A percentile compares a stretch with the other conserved stretches of the same genome.
These are phyloP conservation scores for Sclerotinia borealis DNA, from an alignment of 2,329 filamentous ascomycete genomes.

Conservation along the genomic window DNA sequence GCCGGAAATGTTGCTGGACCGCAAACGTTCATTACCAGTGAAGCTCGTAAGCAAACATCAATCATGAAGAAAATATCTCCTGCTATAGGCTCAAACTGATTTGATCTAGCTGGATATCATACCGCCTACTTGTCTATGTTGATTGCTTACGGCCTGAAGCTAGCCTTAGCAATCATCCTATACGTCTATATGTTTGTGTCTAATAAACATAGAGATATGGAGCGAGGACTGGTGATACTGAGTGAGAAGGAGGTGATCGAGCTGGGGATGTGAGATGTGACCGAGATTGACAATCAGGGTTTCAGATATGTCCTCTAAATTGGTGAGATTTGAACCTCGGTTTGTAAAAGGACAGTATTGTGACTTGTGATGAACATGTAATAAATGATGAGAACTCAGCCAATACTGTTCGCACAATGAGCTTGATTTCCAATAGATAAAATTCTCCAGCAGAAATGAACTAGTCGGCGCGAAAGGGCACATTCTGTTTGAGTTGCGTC, in stretches of 20 bases:
- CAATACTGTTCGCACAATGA: neutral
- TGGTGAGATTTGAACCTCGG: neutral
- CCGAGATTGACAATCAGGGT: conserved; percentile 46
- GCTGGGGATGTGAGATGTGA: conserved; percentile 47
- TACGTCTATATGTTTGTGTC: conserved; percentile 48
- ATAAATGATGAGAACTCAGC: neutral
- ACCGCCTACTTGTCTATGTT: conserved; percentile 17
- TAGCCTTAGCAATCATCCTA: conserved; percentile 35
- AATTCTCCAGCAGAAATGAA: neutral
- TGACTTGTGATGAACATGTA: neutral
- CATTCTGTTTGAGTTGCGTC: neutral
- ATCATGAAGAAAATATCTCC: neutral
- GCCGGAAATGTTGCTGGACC: conserved; percentile 45
- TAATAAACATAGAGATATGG: conserved; percentile 48
- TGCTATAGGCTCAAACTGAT: neutral
- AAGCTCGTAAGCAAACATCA: conserved; percentile 13
- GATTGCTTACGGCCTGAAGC: conserved; percentile 40
- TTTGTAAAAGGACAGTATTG: neutral
- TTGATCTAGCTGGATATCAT: neutral
- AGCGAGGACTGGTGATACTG: conserved; percentile 26
- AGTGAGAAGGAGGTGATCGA: conserved; percentile 44
- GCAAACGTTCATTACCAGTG: conserved; percentile 19
- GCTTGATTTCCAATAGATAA: neutral
- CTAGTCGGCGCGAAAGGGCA: neutral
- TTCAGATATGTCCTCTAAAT: conserved; percentile 44